These are phyloP conservation scores for Camellia oleifera DNA, from an alignment of 179 eudicot genomes.

Conservation along the genomic window DNA sequence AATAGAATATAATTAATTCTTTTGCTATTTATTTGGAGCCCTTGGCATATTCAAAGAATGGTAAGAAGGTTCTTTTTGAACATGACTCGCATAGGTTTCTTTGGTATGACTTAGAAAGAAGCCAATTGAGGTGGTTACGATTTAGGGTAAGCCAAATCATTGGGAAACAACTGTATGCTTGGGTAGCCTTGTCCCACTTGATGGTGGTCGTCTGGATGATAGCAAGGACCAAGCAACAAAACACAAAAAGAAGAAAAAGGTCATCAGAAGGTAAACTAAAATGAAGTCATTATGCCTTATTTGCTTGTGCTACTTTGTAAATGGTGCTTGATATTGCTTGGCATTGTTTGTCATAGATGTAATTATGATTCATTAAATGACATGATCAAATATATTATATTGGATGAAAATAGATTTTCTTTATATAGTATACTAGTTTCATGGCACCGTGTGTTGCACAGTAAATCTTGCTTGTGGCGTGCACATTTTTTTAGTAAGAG, in stretches of 20 bases:
- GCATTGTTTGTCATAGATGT: no score
- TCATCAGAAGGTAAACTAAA: background rate
- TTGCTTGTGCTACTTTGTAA: background rate
- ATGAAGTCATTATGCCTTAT: no score
- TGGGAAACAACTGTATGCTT: background rate
- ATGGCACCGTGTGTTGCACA: no score
- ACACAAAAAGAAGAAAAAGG: background rate
- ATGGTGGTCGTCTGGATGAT: background rate
- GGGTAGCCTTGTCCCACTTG: background rate
- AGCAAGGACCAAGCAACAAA: background rate
- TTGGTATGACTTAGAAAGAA: background rate
- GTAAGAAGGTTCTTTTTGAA: background rate
- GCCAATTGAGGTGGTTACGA: background rate
- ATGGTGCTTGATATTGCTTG: no score
- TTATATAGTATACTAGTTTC: no score
- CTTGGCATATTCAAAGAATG: constrained; percentile 11
- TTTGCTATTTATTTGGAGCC: background rate
- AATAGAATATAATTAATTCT: background rate
- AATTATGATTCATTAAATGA: no score
- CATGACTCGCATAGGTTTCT: background rate
- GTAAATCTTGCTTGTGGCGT: no score
- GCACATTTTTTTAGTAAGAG: no score
- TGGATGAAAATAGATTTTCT: no score
- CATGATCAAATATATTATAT: no score
- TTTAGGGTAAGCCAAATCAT: background rate